phyloP scores from a whole-genome alignment of 805 yeast species.

The Saccharomyces mikatae region DNA sequence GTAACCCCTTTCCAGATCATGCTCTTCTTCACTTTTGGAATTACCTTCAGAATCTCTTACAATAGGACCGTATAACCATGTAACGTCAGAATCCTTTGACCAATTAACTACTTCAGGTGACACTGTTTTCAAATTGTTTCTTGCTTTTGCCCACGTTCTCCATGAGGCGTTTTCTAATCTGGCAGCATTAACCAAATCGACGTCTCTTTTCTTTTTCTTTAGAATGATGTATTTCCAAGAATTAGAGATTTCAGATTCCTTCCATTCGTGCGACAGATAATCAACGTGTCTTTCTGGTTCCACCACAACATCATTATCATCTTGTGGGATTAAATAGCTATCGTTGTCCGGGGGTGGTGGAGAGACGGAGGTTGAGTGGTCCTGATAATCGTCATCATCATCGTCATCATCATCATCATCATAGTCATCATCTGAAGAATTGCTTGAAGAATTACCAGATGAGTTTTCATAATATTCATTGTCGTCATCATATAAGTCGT shows the following conservation, averaged over 20 bases:
- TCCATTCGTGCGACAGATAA: slow-evolving; percentile 93
- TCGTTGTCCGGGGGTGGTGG: slow-evolving; percentile 30
- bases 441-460: slow-evolving; percentile 3
- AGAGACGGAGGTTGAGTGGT: slow-evolving; percentile 27
- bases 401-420: slow-evolving; percentile 2
- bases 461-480: slow-evolving; percentile 13
- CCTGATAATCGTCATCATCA: slow-evolving; percentile 2
- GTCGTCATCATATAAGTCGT: slow-evolving; percentile 17
- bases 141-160: slow-evolving; percentile 97
- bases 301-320: slow-evolving; percentile 69
- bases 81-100: slow-evolving; percentile 94
- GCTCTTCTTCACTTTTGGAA: slow-evolving; percentile 6
- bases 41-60: slow-evolving; percentile 17
- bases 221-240: slow-evolving; percentile 91
- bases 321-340: slow-evolving; percentile 47
- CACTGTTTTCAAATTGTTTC: slow-evolving; percentile 67
- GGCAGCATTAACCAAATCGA: slow-evolving; percentile 73
- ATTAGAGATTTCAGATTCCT: slow-evolving; percentile 82
- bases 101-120: slow-evolving; percentile 90
- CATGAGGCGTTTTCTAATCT: slow-evolving; percentile 85
- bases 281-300: slow-evolving; percentile 91
- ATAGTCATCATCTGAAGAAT: slow-evolving; percentile 6
- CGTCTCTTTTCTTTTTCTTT: slow-evolving; percentile 47
- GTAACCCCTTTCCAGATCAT: slow-evolving; percentile 26
- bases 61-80: slow-evolving; percentile 94